Evolutionary conservation across 129 eudicot species (phyloP), one percentile per base, ranked within the genome.

Genomic region (Tagetes erecta): DNA sequence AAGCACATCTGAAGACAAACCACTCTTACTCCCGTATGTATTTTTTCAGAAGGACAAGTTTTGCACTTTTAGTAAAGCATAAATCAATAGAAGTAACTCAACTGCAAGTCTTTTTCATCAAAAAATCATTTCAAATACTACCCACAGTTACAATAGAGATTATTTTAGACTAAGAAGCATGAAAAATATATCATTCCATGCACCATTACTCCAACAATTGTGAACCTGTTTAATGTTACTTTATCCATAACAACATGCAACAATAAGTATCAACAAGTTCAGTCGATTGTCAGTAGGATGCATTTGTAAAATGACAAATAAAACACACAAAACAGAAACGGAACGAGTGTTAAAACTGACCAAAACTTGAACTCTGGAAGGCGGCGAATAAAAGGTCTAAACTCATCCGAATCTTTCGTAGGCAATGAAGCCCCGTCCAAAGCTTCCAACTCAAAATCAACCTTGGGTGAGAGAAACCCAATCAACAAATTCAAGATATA

Each of bases 361-460:
- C 92, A 87, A 60, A 87, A 84, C 78, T 84, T 84, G 63, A 87
- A 87, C 76, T 87, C 92, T 1, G 89, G 92, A 63, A 87, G 83
- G 8, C 92, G 87, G 38, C 92, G 83, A 5, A 84, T 82, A 75
- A 87, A 87, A 33, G 92, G 92, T 85, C 82, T 82, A 70, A 82
- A 87, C 47, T 87, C 92, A 71, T 84, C 89, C 4, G 87, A 72
- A 12, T 69, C 92, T 80, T 84, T 87, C 6, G 87, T 84, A 4
- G 92, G 92, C 53, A 80, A 30, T 5, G 84, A 76, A 67, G 81
- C 83, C 42, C 92, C 92, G 57, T 87, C 92, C 47, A 81, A 67
- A 56, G 83, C 88, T 79, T 87, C 92, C 14, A 87, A 65, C 68
- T 87, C 92, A 2, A 87, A 89, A 77, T 87, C 92, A 49, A 87